Conservation (phyloP, 2,329 filamentous ascomycete genomes). For the Teratosphaeria pseudoeucalypti region DNA sequence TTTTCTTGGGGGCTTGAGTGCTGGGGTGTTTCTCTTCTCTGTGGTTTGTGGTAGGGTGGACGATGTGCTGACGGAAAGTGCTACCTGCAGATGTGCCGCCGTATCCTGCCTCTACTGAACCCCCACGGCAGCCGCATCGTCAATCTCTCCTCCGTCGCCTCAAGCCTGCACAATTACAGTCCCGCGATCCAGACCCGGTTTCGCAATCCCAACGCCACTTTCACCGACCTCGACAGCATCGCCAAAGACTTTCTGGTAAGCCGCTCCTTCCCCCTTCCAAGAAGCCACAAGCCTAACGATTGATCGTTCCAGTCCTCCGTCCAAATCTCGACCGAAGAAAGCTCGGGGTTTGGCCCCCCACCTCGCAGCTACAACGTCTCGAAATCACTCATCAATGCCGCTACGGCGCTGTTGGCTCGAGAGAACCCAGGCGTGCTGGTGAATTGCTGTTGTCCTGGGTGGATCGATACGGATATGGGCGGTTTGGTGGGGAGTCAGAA, state of each 20-base stretch:
- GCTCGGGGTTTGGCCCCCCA: constrained; percentile 19
- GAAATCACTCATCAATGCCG: constrained; percentile 26
- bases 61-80: neutral
- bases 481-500: constrained; percentile 15
- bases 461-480: constrained; percentile 30
- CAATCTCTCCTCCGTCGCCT: constrained; percentile 26
- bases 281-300: neutral
- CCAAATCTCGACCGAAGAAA: constrained; percentile 12
- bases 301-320: constrained; percentile 9
- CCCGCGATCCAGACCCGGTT: constrained; percentile 16
- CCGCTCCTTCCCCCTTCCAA: neutral
- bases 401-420: constrained; percentile 23
- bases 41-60: neutral
- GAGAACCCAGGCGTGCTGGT: constrained; percentile 20
- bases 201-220: constrained; percentile 10
- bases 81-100: constrained; percentile 20
- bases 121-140: constrained; percentile 24
- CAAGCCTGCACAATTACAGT: constrained; percentile 21
- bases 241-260: constrained; percentile 22
- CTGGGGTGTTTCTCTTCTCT: no score
- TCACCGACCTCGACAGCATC: constrained; percentile 21
- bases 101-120: constrained; percentile 21
- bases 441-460: constrained; percentile 31
- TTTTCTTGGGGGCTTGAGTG: no score
- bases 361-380: constrained; percentile 24